phyloP scores from a whole-genome alignment of 257 asterid species.

The Solanum sejunctum region DNA sequence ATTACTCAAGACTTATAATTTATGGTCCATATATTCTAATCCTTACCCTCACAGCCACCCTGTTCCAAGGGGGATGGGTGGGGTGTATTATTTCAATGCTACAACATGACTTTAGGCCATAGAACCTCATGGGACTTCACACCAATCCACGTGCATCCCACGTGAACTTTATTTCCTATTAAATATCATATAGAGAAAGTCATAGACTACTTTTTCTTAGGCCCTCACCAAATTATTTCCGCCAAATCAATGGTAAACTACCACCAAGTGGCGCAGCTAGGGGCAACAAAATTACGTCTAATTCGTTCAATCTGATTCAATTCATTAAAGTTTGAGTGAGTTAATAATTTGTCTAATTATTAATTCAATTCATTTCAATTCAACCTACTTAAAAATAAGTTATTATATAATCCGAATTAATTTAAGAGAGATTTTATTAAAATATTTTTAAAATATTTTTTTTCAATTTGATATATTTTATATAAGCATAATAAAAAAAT shows the following conservation, averaged over 20 bases:
- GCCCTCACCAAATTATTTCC: not conserved
- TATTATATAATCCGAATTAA: too few species aligned
- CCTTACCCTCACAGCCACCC: not conserved
- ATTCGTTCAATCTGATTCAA: too few species aligned
- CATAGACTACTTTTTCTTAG: not conserved
- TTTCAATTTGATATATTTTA: too few species aligned
- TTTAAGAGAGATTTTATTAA: too few species aligned
- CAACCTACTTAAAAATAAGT: accelerated
- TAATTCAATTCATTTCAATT: too few species aligned
- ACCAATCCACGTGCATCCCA: not conserved
- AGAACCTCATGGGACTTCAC: not conserved
- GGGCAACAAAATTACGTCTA: too few species aligned
- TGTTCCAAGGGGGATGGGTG: not conserved
- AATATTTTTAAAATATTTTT: too few species aligned
- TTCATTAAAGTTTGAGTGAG: too few species aligned
- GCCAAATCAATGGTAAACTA: not conserved
- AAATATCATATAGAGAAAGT: not conserved
- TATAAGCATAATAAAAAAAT: too few species aligned
- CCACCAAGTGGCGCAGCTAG: too few species aligned
- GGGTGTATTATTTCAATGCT: not conserved
- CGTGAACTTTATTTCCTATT: not conserved
- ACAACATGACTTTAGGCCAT: not conserved
- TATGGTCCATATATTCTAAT: not conserved
- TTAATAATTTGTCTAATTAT: too few species aligned
- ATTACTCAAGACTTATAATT: not conserved